These are phyloP conservation scores for Didymella lethalis DNA, from an alignment of 2,329 filamentous ascomycete genomes.

Conservation along the genomic window DNA sequence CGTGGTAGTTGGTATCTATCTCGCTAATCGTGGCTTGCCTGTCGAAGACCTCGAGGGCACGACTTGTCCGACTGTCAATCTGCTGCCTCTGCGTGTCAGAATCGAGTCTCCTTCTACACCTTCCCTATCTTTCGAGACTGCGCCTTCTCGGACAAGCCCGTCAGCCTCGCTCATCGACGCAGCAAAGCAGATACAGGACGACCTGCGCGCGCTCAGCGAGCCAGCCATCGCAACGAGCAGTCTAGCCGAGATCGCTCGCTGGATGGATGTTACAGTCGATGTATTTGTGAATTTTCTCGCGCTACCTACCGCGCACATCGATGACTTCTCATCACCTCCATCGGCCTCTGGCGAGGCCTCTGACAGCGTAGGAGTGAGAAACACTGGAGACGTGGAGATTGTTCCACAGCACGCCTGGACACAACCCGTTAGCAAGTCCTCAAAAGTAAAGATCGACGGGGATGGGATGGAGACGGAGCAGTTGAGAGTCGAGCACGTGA, in stretches of 20 bases:
- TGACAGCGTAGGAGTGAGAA: slow-evolving; percentile 18
- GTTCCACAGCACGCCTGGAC: slow-evolving; percentile 26
- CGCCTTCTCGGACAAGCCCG: background rate
- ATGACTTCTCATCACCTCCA: background rate
- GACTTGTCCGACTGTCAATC: slow-evolving; percentile 70
- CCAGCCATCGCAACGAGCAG: slow-evolving; percentile 65
- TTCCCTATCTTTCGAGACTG: no score
- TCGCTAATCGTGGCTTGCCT: slow-evolving; percentile 74
- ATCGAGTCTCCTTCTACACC: slow-evolving; percentile 28
- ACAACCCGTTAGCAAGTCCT: slow-evolving; percentile 30
- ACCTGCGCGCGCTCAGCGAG: slow-evolving; percentile 69
- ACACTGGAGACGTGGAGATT: slow-evolving; percentile 30
- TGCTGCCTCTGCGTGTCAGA: slow-evolving; percentile 73
- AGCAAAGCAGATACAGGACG: slow-evolving; percentile 70
- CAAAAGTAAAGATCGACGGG: slow-evolving; percentile 3
- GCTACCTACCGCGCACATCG: slow-evolving; percentile 51
- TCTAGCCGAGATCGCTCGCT: slow-evolving; percentile 74
- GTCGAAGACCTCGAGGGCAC: slow-evolving; percentile 54
- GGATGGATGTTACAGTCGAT: slow-evolving; percentile 76
- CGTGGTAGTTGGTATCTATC: slow-evolving; percentile 78
- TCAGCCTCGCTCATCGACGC: slow-evolving; percentile 54
- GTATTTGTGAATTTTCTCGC: slow-evolving; percentile 84
- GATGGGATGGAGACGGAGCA: slow-evolving; percentile 26
- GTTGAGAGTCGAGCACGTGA: slow-evolving; percentile 35
- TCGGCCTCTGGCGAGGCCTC: no score